These are phyloP conservation scores for Cadophora malorum DNA, from an alignment of 2,329 filamentous ascomycete species.

Conservation along the genomic window DNA sequence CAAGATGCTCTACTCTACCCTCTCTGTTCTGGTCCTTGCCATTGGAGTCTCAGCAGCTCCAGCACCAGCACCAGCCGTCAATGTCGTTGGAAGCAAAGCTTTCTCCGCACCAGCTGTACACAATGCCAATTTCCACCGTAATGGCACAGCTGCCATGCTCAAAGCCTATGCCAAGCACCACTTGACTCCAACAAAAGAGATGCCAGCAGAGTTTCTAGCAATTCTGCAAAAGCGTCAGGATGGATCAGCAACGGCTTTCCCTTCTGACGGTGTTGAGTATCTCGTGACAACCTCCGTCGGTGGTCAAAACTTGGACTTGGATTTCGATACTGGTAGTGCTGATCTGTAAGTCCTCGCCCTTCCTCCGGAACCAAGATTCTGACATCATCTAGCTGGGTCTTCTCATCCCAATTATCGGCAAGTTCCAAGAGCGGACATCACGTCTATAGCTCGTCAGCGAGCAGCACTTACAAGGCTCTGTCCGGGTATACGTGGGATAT, in stretches of 20 bases:
- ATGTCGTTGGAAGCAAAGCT: constrained; percentile 17
- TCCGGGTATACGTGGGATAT: constrained; percentile 43
- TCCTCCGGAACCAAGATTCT: background rate
- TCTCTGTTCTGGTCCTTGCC: constrained; percentile 36
- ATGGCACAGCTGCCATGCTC: constrained; percentile 43
- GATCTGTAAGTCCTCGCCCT: constrained; percentile 41
- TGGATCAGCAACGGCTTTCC: constrained; percentile 36
- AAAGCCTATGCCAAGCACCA: constrained; percentile 45
- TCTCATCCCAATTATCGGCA: constrained; percentile 39
- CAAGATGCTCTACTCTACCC: constrained; percentile 40
- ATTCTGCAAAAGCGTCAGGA: constrained; percentile 43
- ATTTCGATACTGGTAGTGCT: constrained; percentile 44
- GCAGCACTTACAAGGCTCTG: constrained; percentile 38
- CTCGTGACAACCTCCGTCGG: constrained; percentile 39
- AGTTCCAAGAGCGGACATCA: constrained; percentile 32
- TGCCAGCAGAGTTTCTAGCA: constrained; percentile 36
- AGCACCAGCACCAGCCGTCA: constrained; percentile 35
- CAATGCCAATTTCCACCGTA: constrained; percentile 40
- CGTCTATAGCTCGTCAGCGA: constrained; percentile 38
- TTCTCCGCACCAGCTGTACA: constrained; percentile 41
- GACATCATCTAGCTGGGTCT: constrained; percentile 40
- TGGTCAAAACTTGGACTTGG: constrained; percentile 42
- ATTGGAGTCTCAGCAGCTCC: constrained; percentile 37
- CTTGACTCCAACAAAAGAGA: constrained; percentile 39
- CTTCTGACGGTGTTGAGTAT: constrained; percentile 40